Base-by-base conservation (phyloP, 176 grass and related monocot species). In the Oryza longistaminata region DNA sequence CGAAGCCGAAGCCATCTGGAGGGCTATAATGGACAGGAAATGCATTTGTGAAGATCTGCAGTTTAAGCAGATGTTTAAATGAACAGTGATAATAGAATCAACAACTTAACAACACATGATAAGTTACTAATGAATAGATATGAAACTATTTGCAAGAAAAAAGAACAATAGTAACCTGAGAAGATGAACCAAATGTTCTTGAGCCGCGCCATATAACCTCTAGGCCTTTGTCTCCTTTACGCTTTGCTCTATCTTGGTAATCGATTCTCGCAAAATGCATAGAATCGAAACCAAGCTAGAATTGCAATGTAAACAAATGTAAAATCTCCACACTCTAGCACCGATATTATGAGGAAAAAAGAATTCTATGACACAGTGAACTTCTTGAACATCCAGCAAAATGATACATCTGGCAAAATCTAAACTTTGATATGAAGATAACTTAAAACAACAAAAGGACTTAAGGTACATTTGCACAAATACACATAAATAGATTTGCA, bases 211-310 rank as follows among this genome's bases (percentile, higher is more conserved):
- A 97, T 91, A 97, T 93, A 67, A 97, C 92, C 87, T 97, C 92
- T 7, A 95, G 87, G 74, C 87, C 78, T 95, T 94, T 97, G 17
- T 91, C 85, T 76, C 12, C 80, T 85, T 93, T 97, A 12, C 92
- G 79, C 13, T 88, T 85, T 74, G 42, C 65, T 61, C 95, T 93
- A 60, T 97, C 95, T 86, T 97, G 95, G 82, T 97, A 97, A 91
- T 97, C 95, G 73, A 97, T 97, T 89, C 95, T 91, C 70, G 92
- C 90, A 83, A 97, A 97, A 86, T 97, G 95, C 25, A 97, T 14
- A 46, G 92, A 97, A 76, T 94, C 88, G 19, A 97, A 97, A 75
- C 92, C 95, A 89, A 97, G 87, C 95, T 95, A 82, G 77, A 88
- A 53, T 81, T 81, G 33, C 16, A 80, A 82, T 49, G 77, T 33